These are phyloP conservation scores for Trichoderma cornu-damae DNA, from an alignment of 2,329 filamentous ascomycete species.

Conservation along the genomic window DNA sequence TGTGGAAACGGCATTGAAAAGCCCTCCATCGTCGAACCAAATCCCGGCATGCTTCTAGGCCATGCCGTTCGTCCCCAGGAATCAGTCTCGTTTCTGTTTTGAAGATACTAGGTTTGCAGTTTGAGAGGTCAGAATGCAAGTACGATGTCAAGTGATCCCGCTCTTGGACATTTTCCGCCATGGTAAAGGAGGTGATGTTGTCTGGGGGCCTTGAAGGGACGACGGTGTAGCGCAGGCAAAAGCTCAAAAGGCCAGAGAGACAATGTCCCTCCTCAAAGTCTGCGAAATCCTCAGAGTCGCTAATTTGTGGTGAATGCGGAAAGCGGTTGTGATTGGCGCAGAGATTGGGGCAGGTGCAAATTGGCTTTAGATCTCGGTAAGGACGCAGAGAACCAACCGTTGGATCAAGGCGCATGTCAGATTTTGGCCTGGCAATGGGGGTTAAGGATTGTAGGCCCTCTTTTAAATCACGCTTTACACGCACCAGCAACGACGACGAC, in stretches of 20 bases:
- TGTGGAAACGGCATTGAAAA: constrained; percentile 1
- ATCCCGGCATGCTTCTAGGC: constrained; percentile 9
- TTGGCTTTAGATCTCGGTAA: not conserved
- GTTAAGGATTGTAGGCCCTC: not conserved
- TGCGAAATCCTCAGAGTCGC: not conserved
- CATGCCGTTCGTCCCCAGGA: not conserved
- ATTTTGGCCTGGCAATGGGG: not conserved
- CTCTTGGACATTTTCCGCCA: not conserved
- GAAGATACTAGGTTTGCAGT: constrained; percentile 17
- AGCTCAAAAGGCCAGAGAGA: not conserved
- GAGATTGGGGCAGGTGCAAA: not conserved
- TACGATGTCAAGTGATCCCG: constrained; percentile 7
- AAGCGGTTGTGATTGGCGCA: not conserved
- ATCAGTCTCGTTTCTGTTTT: not conserved
- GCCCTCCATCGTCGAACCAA: constrained; percentile 11
- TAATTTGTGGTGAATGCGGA: not conserved
- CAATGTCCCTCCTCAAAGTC: not conserved
- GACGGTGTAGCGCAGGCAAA: constrained; percentile 8
- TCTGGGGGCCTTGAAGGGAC: not conserved
- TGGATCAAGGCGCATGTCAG: not conserved
- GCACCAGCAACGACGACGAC: not conserved
- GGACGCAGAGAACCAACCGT: not conserved
- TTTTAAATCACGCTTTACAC: not conserved
- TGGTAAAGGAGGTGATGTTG: not conserved
- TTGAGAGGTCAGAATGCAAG: constrained; percentile 3